phyloP scores from a whole-genome alignment of 1,284 basidiomycete genomes.

The Malassezia sympodialis region DNA sequence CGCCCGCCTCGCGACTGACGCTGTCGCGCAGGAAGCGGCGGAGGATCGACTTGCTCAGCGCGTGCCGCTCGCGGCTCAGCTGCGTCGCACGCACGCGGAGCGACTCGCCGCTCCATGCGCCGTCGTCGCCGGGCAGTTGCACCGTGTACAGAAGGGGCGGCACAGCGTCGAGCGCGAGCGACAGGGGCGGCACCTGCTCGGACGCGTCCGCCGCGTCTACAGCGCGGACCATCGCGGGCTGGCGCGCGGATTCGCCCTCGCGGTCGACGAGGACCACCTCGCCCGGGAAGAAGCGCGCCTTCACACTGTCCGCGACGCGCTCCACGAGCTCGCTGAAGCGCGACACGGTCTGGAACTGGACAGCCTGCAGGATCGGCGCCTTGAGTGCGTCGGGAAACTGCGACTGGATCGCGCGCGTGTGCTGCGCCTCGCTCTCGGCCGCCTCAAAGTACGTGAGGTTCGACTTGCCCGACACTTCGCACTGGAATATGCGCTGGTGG shows the following conservation, averaged over 20 bases:
- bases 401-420: conserved; percentile 74
- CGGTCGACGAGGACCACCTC: conserved; percentile 54
- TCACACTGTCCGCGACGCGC: conserved; percentile 84
- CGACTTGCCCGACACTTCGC: conserved; percentile 87
- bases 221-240: conserved; percentile 63
- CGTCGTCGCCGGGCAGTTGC: conserved; percentile 57
- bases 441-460: conserved; percentile 89
- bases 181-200: not conserved
- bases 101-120: conserved; percentile 55
- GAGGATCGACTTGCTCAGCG: conserved; percentile 90
- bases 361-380: conserved; percentile 73
- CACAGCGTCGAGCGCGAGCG: not conserved
- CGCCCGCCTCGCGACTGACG: conserved; percentile 75
- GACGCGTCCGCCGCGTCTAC: conserved; percentile 55
- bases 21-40: conserved; percentile 91
- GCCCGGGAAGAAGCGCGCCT: conserved; percentile 79
- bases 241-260: conserved; percentile 51
- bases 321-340: conserved; percentile 89
- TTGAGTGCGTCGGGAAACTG: conserved; percentile 88
- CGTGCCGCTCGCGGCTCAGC: conserved; percentile 75
- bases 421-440: conserved; percentile 75
- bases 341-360: conserved; percentile 85
- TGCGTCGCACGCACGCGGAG: conserved; percentile 69
- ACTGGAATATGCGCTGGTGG: conserved; percentile 81
- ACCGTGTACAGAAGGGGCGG: conserved; percentile 70